Evolutionary conservation across 805 yeast genomes (phyloP).

Genomic region (Cyberlindnera suaveolens): DNA sequence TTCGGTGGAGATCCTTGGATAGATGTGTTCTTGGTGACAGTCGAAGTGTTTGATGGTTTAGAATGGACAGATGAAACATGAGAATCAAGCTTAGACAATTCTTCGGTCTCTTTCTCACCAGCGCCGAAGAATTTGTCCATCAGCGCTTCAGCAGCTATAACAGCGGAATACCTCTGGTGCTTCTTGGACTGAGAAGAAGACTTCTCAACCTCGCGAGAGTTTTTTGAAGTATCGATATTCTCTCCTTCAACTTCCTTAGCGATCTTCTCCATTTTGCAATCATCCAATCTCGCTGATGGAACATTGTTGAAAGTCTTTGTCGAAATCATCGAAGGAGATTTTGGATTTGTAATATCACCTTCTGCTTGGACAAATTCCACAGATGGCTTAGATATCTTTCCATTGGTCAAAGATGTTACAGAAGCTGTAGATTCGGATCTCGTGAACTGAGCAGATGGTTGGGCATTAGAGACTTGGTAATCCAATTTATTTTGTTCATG

Average conservation of each 20-base stretch:
- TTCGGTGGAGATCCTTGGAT: neutral
- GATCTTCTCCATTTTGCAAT: constrained; percentile 8
- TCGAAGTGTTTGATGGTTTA: neutral
- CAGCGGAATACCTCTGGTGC: constrained; percentile 24
- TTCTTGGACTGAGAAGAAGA: constrained; percentile 7
- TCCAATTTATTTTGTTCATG: constrained; percentile 4
- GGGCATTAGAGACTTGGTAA: constrained; percentile 6
- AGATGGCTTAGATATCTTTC: constrained; percentile 28
- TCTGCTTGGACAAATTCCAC: constrained; percentile 29
- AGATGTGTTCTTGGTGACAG: constrained; percentile 12
- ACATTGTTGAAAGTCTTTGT: constrained; percentile 1
- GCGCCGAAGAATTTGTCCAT: constrained; percentile 25
- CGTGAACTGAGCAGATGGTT: constrained; percentile 16
- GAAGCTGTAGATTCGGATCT: constrained; percentile 38
- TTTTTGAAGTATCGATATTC: neutral
- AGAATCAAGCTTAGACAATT: neutral
- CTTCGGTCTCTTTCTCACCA: neutral
- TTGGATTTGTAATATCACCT: constrained; percentile 32
- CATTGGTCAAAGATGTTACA: constrained; percentile 27
- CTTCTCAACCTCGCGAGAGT: neutral
- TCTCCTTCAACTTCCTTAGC: constrained; percentile 11
- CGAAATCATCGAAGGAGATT: constrained; percentile 18
- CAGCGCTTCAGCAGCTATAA: constrained; percentile 24
- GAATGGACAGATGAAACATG: constrained; percentile 12
- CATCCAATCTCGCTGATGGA: constrained; percentile 9